Base-by-base conservation (phyloP, 148 eudicot species). In the Nepenthes mirabilis region DNA sequence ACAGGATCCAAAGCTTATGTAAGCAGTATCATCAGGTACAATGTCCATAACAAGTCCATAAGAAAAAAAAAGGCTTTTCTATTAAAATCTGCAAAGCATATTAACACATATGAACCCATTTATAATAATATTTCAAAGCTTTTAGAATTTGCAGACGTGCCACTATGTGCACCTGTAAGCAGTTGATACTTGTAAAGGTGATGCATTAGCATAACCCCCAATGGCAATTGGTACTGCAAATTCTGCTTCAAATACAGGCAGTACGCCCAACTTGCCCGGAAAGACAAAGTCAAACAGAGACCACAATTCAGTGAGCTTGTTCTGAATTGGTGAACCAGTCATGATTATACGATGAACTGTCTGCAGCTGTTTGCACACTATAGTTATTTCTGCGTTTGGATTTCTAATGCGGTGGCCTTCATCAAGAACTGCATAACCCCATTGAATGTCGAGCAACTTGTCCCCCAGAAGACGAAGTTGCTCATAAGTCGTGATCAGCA, bases 291-390 rank as follows among this genome's bases (percentile, higher is more conserved):
- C 99, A 77, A 88, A 93, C 77, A 93, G 77, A 55, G 99, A 88
- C 99, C 99, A 93, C 61, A 93, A 71, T 75, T 88, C 96, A 75
- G 82, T 68, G 67, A 93, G 79, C 70, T 83, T 93, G 77, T 93
- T 93, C 79, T 93, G 99, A 71, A 93, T 93, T n/a, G 99, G 96
- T 11, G 99, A 81, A 68, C 96, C 99, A 2, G 96, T 88, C 96
- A 93, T 93, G 58, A 93, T 93, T 64, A 93, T 75, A 63, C 99
- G 99, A 69, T 93, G 99, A 76, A 93, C 81, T n/a, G 99, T 93
- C 74, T 86, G 96, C 53, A 93, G 76, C 75, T 93, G 99, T 66
- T 93, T 93, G 82, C 99, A 93, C 54, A 86, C 95, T 56, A 93
- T 78, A 66, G 99, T 93, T 52, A 93, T 68, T 69, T 93, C 99